A percentile compares a stretch with the other conserved stretches of the same genome.
Conservation (phyloP, 2,329 filamentous ascomycete genomes). For the Penicillium sp. region DNA sequence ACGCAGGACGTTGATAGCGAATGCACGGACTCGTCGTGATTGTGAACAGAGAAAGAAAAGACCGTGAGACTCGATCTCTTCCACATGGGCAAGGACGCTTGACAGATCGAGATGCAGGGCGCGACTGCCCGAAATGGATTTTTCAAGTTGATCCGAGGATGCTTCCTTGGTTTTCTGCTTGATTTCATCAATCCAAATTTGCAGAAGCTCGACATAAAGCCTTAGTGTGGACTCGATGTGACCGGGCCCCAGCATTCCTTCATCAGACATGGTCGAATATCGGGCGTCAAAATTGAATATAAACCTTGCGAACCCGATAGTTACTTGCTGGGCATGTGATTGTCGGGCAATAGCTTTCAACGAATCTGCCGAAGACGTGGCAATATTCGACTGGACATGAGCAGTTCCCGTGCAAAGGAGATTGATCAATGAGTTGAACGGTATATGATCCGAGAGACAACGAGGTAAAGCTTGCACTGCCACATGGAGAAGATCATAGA, state of each 20-base stretch:
- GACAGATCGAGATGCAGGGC: conserved; percentile 80
- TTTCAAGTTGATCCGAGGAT: conserved; percentile 63
- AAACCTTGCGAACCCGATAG: conserved; percentile 92
- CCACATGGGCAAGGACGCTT: conserved; percentile 86
- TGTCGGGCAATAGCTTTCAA: conserved; percentile 94
- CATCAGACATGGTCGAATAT: conserved; percentile 97
- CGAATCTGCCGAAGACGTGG: conserved; percentile 85
- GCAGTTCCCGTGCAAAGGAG: conserved; percentile 94
- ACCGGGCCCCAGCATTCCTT: conserved; percentile 87
- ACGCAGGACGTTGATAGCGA: conserved; percentile 87
- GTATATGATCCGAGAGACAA: conserved; percentile 87
- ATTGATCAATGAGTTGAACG: conserved; percentile 91
- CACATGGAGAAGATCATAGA: conserved; percentile 93
- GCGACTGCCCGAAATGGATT: conserved; percentile 64
- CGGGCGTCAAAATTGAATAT: conserved; percentile 98
- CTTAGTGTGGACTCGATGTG: conserved; percentile 94
- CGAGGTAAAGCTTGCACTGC: conserved; percentile 92
- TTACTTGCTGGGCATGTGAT: conserved; percentile 89
- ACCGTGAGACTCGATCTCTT: conserved; percentile 94
- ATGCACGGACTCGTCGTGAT: conserved; percentile 81
- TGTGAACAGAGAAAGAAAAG: conserved; percentile 97
- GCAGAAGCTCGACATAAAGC: conserved; percentile 87
- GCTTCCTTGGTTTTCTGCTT: conserved; percentile 78
- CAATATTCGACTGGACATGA: conserved; percentile 90
- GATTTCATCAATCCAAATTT: conserved; percentile 98